Base-by-base conservation (phyloP, 148 eudicot species). In the Polygonum maritimum region DNA sequence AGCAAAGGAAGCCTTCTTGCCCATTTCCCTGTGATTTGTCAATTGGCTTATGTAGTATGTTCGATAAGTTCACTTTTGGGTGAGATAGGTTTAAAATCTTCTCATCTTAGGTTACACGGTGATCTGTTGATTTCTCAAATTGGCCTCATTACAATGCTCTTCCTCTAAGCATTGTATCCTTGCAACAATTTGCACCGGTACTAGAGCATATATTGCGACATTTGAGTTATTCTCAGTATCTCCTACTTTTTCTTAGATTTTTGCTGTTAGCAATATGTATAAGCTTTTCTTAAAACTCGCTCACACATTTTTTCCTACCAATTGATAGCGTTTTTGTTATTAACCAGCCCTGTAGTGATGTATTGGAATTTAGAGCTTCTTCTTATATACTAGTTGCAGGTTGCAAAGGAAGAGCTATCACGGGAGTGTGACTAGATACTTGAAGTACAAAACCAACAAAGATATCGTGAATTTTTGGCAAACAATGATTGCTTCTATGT, bases 361-460 rank as follows among this genome's bases (percentile, higher is more conserved):
- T 36, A 67, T 35, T 67, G 38, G 44, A 67, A 67, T 63, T 63
- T 63, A 35, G 41, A 35, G 70, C 70, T 33, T 63, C 33, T 18
- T 38, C 45, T 35, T 67, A 1, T 67, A 45, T 36, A 63, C 45
- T 74, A 22, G 41, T 45, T 69, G 41, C 83, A 94, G 98, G 98
- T 95, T 54, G 98, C 98, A n/a, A 95, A 92, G 81, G 96, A 95
- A 83, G 98, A 95, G 83, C 80, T 95, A 82, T 85, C 98, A 57
- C 93, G 87, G 54, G 98, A 95, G 83, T 95, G 98, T 80, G 91
- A 95, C 82, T 95, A 95, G 79, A 89, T 81, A 81, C 78, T 92
- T 74, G 98, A 95, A 84, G 88, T 91, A 77, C 47, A 52, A 63
- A 92, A 87, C 81, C 98, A 95, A 85, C 86, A 80, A 81, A 78